Percentiles rank a stretch among this genome's conserved stretches.
These are phyloP conservation scores for Termitomyces sp. DNA, from an alignment of 768 basidiomycete species.

Conservation along the genomic window DNA sequence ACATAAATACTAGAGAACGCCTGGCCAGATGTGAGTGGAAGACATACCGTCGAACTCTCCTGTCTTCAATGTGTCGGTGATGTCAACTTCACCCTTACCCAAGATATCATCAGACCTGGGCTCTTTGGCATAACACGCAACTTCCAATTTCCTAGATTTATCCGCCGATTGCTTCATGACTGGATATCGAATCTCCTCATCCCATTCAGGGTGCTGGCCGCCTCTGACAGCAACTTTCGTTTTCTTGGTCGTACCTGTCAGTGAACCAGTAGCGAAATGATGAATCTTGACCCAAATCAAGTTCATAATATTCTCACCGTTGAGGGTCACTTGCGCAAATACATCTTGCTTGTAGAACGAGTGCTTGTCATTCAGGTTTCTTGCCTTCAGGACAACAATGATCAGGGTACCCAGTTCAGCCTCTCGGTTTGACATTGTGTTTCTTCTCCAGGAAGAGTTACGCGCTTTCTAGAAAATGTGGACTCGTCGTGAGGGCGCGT, in stretches of 20 bases:
- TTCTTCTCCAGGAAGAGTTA: neutral
- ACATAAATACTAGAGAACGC: neutral
- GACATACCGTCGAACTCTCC: constrained; percentile 90
- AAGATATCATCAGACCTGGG: constrained; percentile 67
- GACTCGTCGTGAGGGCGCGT: neutral
- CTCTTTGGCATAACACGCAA: constrained; percentile 83
- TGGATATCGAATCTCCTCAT: constrained; percentile 79
- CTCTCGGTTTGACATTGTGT: constrained; percentile 28
- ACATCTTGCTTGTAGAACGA: constrained; percentile 92
- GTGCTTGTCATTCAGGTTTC: constrained; percentile 77
- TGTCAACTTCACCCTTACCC: constrained; percentile 73
- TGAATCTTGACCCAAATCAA: neutral
- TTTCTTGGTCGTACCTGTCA: constrained; percentile 54
- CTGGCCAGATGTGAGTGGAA: neutral
- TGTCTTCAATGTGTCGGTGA: constrained; percentile 72
- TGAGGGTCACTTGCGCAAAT: constrained; percentile 64
- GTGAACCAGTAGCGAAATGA: neutral
- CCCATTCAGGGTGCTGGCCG: constrained; percentile 93
- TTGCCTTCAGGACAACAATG: constrained; percentile 82
- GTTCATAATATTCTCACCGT: constrained; percentile 28
- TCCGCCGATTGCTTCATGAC: constrained; percentile 54
- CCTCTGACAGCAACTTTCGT: constrained; percentile 79
- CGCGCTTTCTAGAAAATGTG: neutral
- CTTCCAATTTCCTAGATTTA: constrained; percentile 59
- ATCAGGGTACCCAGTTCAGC: constrained; percentile 77